A percentile compares a stretch with the other conserved stretches of the same genome.
These are phyloP conservation scores for Chrysoporthe austroafricana DNA, from an alignment of 2,329 filamentous ascomycete species.

Conservation along the genomic window DNA sequence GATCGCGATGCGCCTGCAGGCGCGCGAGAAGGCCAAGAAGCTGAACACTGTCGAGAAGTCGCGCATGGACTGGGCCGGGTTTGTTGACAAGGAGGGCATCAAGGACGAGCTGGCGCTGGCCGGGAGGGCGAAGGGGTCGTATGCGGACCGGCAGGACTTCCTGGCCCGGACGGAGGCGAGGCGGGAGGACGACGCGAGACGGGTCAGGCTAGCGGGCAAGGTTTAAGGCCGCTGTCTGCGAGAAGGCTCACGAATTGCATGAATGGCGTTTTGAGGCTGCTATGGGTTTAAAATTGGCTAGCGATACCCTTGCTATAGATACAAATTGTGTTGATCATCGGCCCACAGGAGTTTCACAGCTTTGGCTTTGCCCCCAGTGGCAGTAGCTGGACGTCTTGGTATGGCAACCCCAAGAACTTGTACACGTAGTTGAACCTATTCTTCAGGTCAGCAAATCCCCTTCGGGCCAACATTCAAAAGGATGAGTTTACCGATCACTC, in stretches of 20 bases:
- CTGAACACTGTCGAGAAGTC: slow-evolving; percentile 74
- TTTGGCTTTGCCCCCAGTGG: slow-evolving; percentile 39
- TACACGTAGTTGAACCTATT: slow-evolving; percentile 70
- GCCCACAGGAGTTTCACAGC: slow-evolving; percentile 34
- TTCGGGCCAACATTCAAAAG: neutral
- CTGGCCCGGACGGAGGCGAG: slow-evolving; percentile 66
- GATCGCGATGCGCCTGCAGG: slow-evolving; percentile 51
- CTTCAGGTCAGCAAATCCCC: neutral
- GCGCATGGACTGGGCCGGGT: slow-evolving; percentile 74
- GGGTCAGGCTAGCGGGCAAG: slow-evolving; percentile 52
- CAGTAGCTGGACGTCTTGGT: slow-evolving; percentile 55
- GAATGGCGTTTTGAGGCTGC: neutral
- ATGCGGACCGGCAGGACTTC: slow-evolving; percentile 66
- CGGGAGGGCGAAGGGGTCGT: slow-evolving; percentile 67
- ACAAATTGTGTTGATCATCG: neutral
- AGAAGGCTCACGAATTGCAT: neutral
- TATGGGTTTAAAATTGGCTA: slow-evolving; percentile 6
- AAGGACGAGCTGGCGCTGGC: slow-evolving; percentile 69
- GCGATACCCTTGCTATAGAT: slow-evolving; percentile 25
- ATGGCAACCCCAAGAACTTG: slow-evolving; percentile 65
- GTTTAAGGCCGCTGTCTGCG: slow-evolving; percentile 26
- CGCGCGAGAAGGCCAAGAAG: slow-evolving; percentile 60
- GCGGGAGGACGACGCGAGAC: slow-evolving; percentile 63
- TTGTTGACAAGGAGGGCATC: slow-evolving; percentile 72
- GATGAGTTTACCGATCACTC: slow-evolving; percentile 62